Evolutionary conservation across 83 land plant species (phyloP).

Genomic region (Picea abies): DNA sequence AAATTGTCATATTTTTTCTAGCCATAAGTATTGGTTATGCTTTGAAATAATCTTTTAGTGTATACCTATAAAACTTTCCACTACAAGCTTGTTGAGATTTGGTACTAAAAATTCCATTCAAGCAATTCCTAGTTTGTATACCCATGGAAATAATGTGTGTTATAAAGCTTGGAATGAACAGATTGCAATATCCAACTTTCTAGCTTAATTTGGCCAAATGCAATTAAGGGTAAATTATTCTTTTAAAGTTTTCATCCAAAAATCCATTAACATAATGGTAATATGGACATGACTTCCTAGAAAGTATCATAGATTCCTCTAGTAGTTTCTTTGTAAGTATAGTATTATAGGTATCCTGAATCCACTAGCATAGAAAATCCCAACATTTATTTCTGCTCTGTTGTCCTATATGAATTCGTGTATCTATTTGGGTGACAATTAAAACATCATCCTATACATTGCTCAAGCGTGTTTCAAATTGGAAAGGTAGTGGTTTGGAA

Average conservation of each 20-base stretch:
- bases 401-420: too few species aligned
- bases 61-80: not conserved
- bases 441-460: too few species aligned
- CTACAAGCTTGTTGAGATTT: not conserved
- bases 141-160: not conserved
- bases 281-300: not conserved
- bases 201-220: not conserved
- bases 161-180: not conserved
- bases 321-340: not conserved
- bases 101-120: not conserved
- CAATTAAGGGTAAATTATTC: not conserved
- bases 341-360: too few species aligned
- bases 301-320: not conserved
- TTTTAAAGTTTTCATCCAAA: not conserved
- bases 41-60: not conserved
- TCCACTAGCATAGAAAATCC: too few species aligned
- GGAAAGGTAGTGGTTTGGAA: too few species aligned
- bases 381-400: too few species aligned
- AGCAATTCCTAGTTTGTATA: not conserved
- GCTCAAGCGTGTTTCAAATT: too few species aligned
- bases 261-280: not conserved
- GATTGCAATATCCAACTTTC: too few species aligned
- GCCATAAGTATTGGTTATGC: not conserved
- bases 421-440: too few species aligned
- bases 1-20: constrained; percentile 40